A percentile compares a stretch with the other conserved stretches of the same genome.
Conservation (phyloP, 495 filamentous ascomycete species). For the Hypoxylon fuscum region DNA sequence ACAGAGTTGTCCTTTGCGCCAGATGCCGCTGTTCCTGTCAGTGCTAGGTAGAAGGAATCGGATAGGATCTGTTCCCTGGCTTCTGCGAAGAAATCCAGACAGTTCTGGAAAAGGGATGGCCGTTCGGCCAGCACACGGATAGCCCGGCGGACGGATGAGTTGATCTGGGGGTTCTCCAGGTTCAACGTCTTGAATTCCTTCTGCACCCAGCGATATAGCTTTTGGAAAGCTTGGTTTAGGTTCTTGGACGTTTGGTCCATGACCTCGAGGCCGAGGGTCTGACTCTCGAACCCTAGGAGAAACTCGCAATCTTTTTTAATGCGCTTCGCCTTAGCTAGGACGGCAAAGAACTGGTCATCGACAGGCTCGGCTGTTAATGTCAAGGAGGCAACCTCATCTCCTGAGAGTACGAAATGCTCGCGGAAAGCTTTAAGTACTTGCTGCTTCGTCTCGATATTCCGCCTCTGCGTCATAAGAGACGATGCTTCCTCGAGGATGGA, state of each 20-base stretch:
- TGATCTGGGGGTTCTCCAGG: conserved; percentile 94
- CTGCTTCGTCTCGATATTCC: conserved; percentile 85
- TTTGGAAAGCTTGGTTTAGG: conserved; percentile 92
- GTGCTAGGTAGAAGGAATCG: conserved; percentile 87
- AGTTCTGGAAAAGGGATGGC: conserved; percentile 90
- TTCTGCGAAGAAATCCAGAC: conserved; percentile 92
- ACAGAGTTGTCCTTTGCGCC: conserved; percentile 60
- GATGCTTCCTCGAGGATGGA: conserved; percentile 83
- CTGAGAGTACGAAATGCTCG: conserved; percentile 82
- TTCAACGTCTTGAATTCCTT: conserved; percentile 91
- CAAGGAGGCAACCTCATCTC: conserved; percentile 75
- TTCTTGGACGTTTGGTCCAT: conserved; percentile 88
- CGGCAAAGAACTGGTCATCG: conserved; percentile 83
- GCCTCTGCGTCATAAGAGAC: conserved; percentile 75
- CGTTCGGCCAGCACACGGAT: conserved; percentile 89
- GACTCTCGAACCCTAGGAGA: conserved; percentile 88
- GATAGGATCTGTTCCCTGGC: conserved; percentile 87
- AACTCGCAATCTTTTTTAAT: conserved; percentile 89
- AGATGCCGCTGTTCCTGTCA: conserved; percentile 73
- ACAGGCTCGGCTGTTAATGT: conserved; percentile 82
- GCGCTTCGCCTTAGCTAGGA: conserved; percentile 82
- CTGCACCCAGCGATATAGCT: conserved; percentile 94
- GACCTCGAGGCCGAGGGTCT: conserved; percentile 84
- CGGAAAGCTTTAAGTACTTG: conserved; percentile 83
- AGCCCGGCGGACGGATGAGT: conserved; percentile 81